Conservation (phyloP, 164 flowering plant genomes). For the Sextonia rubra region DNA sequence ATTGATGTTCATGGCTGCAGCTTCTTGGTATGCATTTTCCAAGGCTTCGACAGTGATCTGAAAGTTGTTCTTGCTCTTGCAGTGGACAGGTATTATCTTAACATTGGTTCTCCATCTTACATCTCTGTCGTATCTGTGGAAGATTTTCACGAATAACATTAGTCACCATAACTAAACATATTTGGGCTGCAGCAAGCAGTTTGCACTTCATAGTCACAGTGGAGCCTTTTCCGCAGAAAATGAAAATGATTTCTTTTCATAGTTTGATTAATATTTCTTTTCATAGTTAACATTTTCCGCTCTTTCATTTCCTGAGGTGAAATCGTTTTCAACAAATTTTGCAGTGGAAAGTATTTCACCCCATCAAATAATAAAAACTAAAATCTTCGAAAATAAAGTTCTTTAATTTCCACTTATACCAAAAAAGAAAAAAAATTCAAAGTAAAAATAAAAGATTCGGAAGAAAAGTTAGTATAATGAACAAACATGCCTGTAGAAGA, state of each 20-base stretch:
- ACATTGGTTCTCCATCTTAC: constrained; percentile 90
- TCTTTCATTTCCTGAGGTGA: no score
- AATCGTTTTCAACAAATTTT: no score
- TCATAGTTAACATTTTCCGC: no score
- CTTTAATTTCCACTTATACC: no score
- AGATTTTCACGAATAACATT: neutral
- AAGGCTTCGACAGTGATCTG: constrained; percentile 64
- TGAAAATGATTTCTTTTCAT: neutral
- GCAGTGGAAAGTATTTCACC: no score
- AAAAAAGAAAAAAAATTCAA: neutral
- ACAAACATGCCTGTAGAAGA: neutral
- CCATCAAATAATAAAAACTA: no score
- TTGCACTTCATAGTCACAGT: neutral
- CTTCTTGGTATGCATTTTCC: constrained; percentile 57
- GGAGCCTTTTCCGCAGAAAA: neutral
- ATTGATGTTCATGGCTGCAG: constrained; percentile 42
- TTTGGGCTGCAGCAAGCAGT: neutral
- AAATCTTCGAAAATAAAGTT: no score
- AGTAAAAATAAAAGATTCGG: neutral
- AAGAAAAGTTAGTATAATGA: neutral
- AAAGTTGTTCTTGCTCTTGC: constrained; percentile 70
- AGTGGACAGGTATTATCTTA: constrained; percentile 67
- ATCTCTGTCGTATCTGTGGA: constrained; percentile 82
- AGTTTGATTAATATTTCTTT: neutral
- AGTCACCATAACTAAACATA: neutral